A percentile compares a stretch with the other conserved stretches of the same genome.
These are phyloP conservation scores for Xylaria sp. DNA, from an alignment of 2,329 filamentous ascomycete species.

Conservation along the genomic window DNA sequence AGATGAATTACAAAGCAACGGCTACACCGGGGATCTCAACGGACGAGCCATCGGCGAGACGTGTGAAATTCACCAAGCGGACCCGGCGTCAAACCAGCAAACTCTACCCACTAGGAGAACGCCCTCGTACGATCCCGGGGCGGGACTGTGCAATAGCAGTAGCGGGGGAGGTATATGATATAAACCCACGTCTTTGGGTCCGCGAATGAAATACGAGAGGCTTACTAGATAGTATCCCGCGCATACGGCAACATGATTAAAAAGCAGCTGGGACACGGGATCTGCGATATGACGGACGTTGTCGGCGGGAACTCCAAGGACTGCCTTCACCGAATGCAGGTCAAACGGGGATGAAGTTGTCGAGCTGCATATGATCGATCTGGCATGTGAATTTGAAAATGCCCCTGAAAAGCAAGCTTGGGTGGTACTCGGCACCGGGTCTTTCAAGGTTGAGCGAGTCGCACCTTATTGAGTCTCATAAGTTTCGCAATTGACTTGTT, in stretches of 20 bases:
- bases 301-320: slow-evolving; percentile 15
- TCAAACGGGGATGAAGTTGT: slow-evolving; percentile 28
- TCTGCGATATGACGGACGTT: slow-evolving; percentile 1
- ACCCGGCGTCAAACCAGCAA: not conserved
- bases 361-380: slow-evolving; percentile 19
- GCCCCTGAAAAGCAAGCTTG: not conserved
- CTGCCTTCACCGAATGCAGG: slow-evolving; percentile 36
- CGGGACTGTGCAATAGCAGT: not conserved
- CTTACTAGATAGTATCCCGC: not conserved
- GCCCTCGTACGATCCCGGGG: slow-evolving; percentile 5
- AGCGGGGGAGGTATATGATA: slow-evolving; percentile 1
- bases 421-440: slow-evolving; percentile 6
- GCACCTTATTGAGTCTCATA: not conserved
- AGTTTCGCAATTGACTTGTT: not conserved
- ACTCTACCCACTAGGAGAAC: slow-evolving; percentile 2
- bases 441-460: not conserved
- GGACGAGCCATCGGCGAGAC: slow-evolving; percentile 5
- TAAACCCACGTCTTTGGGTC: slow-evolving; percentile 15
- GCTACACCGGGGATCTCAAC: slow-evolving; percentile 3
- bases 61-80: slow-evolving; percentile 3
- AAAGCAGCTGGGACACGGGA: not conserved
- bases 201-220: slow-evolving; percentile 8
- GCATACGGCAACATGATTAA: not conserved
- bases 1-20: not conserved
- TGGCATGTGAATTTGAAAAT: slow-evolving; percentile 32